A percentile compares a stretch with the other conserved stretches of the same genome.
Conservation (phyloP, 2,329 filamentous ascomycete species). For the Periconia digitata region DNA sequence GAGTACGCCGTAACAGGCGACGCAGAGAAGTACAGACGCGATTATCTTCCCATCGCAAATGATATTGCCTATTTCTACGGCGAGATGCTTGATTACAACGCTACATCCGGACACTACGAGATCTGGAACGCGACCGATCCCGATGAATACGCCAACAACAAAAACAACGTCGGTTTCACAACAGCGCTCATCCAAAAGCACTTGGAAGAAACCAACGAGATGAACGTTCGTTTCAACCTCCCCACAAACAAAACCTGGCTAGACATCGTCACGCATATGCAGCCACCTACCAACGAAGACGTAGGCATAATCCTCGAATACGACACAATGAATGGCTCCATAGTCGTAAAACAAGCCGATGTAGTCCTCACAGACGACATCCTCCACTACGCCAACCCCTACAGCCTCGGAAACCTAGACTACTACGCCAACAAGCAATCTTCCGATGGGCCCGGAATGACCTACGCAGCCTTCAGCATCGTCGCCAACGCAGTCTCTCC, state of each 20-base stretch:
- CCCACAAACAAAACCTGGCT: slow-evolving; percentile 60
- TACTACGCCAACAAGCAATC: slow-evolving; percentile 72
- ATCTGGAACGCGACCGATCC: slow-evolving; percentile 68
- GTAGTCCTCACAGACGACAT: slow-evolving; percentile 68
- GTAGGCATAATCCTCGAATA: slow-evolving; percentile 67
- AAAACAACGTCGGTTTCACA: slow-evolving; percentile 70
- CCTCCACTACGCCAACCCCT: slow-evolving; percentile 60
- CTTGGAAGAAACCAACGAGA: slow-evolving; percentile 58
- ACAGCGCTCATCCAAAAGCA: slow-evolving; percentile 63
- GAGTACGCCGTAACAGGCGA: slow-evolving; percentile 64
- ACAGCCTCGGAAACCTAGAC: slow-evolving; percentile 61
- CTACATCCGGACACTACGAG: slow-evolving; percentile 35
- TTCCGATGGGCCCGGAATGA: slow-evolving; percentile 70
- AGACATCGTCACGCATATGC: slow-evolving; percentile 58
- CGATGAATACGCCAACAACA: slow-evolving; percentile 68
- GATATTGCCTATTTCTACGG: slow-evolving; percentile 64
- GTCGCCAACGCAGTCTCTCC: slow-evolving; percentile 66
- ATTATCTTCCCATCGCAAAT: slow-evolving; percentile 65
- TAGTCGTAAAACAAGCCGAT: slow-evolving; percentile 70
- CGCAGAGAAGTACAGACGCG: slow-evolving; percentile 55
- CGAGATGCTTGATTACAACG: slow-evolving; percentile 62
- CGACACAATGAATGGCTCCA: slow-evolving; percentile 65
- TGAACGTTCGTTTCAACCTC: slow-evolving; percentile 59
- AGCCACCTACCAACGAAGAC: slow-evolving; percentile 54
- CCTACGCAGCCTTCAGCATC: slow-evolving; percentile 69